A percentile compares a stretch with the other conserved stretches of the same genome.
Evolutionary conservation across 768 basidiomycete genomes (phyloP).

Genomic region (Fomitopsis pulvina): DNA sequence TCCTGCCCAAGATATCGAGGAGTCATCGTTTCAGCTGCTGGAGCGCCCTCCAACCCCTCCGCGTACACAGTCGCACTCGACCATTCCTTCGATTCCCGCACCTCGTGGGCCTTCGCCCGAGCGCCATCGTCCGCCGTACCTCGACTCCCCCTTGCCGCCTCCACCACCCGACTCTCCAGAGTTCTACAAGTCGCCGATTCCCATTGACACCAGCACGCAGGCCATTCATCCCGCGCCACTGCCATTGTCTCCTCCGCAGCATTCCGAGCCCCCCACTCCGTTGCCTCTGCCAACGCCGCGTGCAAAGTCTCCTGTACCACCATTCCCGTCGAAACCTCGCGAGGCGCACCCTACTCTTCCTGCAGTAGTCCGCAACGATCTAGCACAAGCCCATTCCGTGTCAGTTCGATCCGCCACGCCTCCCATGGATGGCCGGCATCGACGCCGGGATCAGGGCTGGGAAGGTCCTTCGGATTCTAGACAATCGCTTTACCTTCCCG

Average conservation of each 20-base stretch:
- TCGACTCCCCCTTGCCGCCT: conserved; percentile 5
- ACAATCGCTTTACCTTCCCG: conserved; percentile 8
- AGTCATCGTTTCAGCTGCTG: not conserved
- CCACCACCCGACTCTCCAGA: conserved; percentile 3
- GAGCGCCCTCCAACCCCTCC: not conserved
- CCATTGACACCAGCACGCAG: conserved; percentile 4
- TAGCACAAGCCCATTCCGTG: not conserved
- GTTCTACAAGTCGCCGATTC: conserved; percentile 5
- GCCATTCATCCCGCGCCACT: conserved; percentile 13
- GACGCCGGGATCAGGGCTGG: conserved; percentile 4
- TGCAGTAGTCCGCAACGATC: not conserved
- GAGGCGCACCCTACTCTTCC: not conserved
- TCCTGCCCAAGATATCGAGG: not conserved
- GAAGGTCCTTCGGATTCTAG: conserved; percentile 8
- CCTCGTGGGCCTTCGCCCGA: conserved; percentile 1
- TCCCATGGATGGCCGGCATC: conserved; percentile 2
- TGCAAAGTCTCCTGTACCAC: conserved; percentile 10
- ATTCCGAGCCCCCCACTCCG: conserved; percentile 12
- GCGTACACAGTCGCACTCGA: not conserved
- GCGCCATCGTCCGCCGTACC: not conserved
- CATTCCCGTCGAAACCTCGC: conserved; percentile 1
- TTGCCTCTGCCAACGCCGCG: conserved; percentile 15
- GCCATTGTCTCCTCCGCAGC: conserved; percentile 13
- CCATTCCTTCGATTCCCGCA: conserved; percentile 3
- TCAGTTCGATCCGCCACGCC: conserved; percentile 6